Conservation (phyloP, 352 stramenopile genomes). For the Pythium scleroteichum region DNA sequence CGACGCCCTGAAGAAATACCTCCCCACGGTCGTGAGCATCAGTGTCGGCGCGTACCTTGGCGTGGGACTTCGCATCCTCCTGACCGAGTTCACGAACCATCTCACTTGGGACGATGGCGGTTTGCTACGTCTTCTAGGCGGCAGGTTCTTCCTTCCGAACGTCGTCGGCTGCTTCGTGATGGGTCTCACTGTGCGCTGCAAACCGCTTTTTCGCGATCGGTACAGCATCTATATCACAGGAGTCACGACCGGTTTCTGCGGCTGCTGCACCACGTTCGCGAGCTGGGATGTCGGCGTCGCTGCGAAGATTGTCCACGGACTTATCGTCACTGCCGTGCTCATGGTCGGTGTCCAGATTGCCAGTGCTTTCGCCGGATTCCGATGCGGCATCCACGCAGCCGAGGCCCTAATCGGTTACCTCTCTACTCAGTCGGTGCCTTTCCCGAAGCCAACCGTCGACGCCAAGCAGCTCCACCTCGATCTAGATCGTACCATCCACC, state of each 20-base stretch:
- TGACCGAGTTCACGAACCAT: slow-evolving; percentile 23
- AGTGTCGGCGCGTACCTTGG: slow-evolving; percentile 28
- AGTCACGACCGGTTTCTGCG: slow-evolving; percentile 38
- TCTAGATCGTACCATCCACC: slow-evolving; percentile 1
- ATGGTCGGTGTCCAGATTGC: slow-evolving; percentile 23
- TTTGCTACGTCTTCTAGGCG: slow-evolving; percentile 22
- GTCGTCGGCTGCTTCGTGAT: slow-evolving; percentile 36
- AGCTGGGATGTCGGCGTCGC: slow-evolving; percentile 32
- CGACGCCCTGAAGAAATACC: slow-evolving; percentile 17
- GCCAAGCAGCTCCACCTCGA: slow-evolving; percentile 15
- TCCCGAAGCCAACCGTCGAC: slow-evolving; percentile 24
- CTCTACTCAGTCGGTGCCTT: slow-evolving; percentile 1
- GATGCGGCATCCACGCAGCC: slow-evolving; percentile 15
- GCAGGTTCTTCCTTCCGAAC: slow-evolving; percentile 32
- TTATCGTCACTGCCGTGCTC: slow-evolving; percentile 20
- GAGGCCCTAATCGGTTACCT: slow-evolving; percentile 21
- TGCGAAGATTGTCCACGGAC: slow-evolving; percentile 24
- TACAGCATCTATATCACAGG: slow-evolving; percentile 26
- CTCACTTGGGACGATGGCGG: slow-evolving; percentile 7
- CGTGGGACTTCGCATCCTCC: slow-evolving; percentile 21
- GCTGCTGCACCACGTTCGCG: slow-evolving; percentile 40
- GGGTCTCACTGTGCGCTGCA: slow-evolving; percentile 24
- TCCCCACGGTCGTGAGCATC: slow-evolving; percentile 25
- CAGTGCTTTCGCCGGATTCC: slow-evolving; percentile 17
- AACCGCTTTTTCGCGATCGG: slow-evolving; percentile 26